Percentiles rank a stretch among this genome's conserved stretches.
Conservation (phyloP, 352 stramenopile species). For the Plasmopara muralis region DNA sequence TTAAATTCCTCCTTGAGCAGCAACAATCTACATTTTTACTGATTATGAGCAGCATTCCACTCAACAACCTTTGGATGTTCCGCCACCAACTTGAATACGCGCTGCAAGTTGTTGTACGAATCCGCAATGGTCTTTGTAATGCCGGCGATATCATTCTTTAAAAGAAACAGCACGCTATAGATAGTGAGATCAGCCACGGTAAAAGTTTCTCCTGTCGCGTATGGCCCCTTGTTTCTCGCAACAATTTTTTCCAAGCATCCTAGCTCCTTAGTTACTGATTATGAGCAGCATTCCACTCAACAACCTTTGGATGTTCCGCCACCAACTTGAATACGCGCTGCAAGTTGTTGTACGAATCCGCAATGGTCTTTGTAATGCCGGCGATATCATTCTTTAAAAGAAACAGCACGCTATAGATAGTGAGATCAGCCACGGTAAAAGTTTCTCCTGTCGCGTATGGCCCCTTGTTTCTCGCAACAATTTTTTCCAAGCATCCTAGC, state of each 20-base stretch:
- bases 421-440: conserved; percentile 48
- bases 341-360: conserved; percentile 31
- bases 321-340: conserved; percentile 37
- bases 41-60: conserved; percentile 38
- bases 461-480: conserved; percentile 35
- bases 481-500: conserved; percentile 36
- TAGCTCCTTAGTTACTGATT: conserved; percentile 36
- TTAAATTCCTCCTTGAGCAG: background rate
- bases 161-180: conserved; percentile 29
- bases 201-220: conserved; percentile 28
- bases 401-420: conserved; percentile 36
- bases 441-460: conserved; percentile 27
- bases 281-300: conserved; percentile 44
- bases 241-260: conserved; percentile 38
- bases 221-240: conserved; percentile 30
- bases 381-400: conserved; percentile 26
- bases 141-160: conserved; percentile 27
- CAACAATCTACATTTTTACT: background rate
- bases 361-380: conserved; percentile 23
- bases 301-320: conserved; percentile 39
- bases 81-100: conserved; percentile 33
- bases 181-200: conserved; percentile 51
- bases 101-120: conserved; percentile 28
- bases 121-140: conserved; percentile 28
- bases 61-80: conserved; percentile 47